Conservation (phyloP, 371 early-diverging fungal species). For the Apophysomyces elegans region DNA sequence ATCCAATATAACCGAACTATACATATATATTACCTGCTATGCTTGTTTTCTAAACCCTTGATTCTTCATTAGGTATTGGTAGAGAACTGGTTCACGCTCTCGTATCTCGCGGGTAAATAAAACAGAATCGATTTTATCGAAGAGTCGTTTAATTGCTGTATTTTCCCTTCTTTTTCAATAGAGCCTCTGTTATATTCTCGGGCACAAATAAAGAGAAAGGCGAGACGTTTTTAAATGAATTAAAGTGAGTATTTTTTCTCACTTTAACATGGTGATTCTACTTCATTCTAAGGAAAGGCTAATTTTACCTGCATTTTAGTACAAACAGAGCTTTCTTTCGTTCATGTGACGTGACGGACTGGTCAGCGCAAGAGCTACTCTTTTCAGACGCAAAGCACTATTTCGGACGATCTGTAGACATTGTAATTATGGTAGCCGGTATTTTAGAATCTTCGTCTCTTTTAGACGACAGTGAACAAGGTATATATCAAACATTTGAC, state of each 20-base stretch:
- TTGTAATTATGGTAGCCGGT: slow-evolving; percentile 72
- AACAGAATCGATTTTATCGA: not conserved
- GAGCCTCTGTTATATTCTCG: slow-evolving; percentile 34
- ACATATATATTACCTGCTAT: no score
- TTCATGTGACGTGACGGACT: slow-evolving; percentile 63
- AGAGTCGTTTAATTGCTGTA: not conserved
- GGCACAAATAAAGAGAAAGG: slow-evolving; percentile 39
- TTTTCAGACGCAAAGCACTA: slow-evolving; percentile 44
- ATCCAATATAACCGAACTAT: no score
- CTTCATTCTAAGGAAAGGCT: no score
- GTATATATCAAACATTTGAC: slow-evolving; percentile 5
- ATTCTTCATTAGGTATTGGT: slow-evolving; percentile 30
- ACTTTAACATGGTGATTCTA: not conserved
- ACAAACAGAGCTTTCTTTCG: slow-evolving; percentile 35
- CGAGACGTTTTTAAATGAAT: slow-evolving; percentile 8
- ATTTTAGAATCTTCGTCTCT: slow-evolving; percentile 51
- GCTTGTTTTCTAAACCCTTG: no score
- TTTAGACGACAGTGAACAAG: slow-evolving; percentile 41
- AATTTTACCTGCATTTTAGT: not conserved
- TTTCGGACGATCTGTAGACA: slow-evolving; percentile 54
- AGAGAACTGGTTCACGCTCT: slow-evolving; percentile 23
- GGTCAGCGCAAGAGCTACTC: slow-evolving; percentile 45
- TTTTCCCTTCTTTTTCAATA: slow-evolving; percentile 9
- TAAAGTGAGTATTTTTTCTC: slow-evolving; percentile 15
- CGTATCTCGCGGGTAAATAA: slow-evolving; percentile 25